Conservation (phyloP, 1,139 yeast species). For the Yamadazyma conglobata region DNA sequence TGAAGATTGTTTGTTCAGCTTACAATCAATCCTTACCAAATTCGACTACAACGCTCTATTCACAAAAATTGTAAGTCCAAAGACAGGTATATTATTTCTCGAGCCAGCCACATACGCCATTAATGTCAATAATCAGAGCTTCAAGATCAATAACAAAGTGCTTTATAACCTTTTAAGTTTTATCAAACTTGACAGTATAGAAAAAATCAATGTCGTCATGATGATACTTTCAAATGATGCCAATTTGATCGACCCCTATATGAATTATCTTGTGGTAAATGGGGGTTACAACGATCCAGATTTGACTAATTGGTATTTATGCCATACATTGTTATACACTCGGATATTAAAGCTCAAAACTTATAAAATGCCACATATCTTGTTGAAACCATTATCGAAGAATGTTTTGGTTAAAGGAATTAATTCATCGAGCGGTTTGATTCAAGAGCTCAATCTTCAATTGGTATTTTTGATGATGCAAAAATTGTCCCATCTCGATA, state of each 20-base stretch:
- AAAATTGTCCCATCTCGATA: constrained; percentile 42
- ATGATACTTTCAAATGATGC: constrained; percentile 53
- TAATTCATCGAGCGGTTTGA: constrained; percentile 49
- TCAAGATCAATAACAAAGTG: constrained; percentile 63
- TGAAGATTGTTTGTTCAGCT: constrained; percentile 65
- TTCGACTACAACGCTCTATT: constrained; percentile 27
- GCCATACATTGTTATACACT: constrained; percentile 61
- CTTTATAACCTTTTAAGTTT: constrained; percentile 59
- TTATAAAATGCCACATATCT: constrained; percentile 47
- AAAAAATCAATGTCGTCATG: constrained; percentile 55
- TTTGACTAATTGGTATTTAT: constrained; percentile 77
- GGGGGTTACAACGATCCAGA: constrained; percentile 69
- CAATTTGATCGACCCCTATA: constrained; percentile 74
- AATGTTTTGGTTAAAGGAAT: constrained; percentile 57
- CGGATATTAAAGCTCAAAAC: constrained; percentile 58
- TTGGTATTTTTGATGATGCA: constrained; percentile 52
- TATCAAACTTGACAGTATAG: constrained; percentile 70
- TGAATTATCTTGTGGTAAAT: constrained; percentile 50
- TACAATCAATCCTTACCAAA: constrained; percentile 50
- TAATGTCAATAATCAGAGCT: constrained; percentile 43
- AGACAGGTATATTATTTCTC: constrained; percentile 57
- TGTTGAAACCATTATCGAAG: constrained; percentile 67
- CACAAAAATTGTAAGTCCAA: constrained; percentile 52
- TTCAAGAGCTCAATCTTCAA: constrained; percentile 65
- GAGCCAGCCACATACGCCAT: constrained; percentile 25